phyloP scores from a whole-genome alignment of 2,329 filamentous ascomycete species.

The Scedosporium aurantiacum region DNA sequence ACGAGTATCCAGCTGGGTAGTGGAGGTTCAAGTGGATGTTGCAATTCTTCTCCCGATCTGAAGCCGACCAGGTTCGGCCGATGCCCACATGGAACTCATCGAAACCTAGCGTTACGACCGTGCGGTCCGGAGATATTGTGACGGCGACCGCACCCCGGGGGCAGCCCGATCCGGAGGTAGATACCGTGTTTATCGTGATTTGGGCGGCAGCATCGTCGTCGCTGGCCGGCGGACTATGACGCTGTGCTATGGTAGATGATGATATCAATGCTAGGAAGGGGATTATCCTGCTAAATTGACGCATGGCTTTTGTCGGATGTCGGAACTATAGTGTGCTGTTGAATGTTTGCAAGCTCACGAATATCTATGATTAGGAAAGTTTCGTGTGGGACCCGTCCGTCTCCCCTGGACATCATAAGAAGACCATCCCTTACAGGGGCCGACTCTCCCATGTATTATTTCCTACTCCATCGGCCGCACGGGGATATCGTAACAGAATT shows the following conservation, averaged over 20 bases:
- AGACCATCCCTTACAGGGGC: too few species aligned
- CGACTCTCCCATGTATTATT: background rate
- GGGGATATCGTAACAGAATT: background rate
- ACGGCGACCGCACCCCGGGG: background rate
- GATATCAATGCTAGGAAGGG: background rate
- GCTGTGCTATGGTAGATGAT: background rate
- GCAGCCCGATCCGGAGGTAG: slow-evolving; percentile 5
- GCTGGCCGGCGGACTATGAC: background rate
- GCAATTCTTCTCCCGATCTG: slow-evolving; percentile 5
- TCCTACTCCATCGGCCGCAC: background rate
- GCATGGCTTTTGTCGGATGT: background rate
- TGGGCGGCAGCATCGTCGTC: background rate
- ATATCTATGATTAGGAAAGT: background rate
- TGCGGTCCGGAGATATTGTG: slow-evolving; percentile 4
- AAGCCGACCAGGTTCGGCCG: background rate
- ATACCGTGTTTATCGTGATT: slow-evolving; percentile 7
- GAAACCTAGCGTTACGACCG: slow-evolving; percentile 7
- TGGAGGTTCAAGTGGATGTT: slow-evolving; percentile 6
- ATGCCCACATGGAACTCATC: slow-evolving; percentile 3
- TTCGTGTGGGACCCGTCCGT: too few species aligned
- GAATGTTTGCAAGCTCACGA: background rate
- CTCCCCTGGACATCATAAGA: too few species aligned
- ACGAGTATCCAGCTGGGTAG: slow-evolving; percentile 7
- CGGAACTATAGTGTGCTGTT: background rate
- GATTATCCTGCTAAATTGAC: background rate